Evolutionary conservation across 2,329 filamentous ascomycete species (phyloP), one percentile per base, ranked within the genome.

Genomic region (Aspergillus clavatus): DNA sequence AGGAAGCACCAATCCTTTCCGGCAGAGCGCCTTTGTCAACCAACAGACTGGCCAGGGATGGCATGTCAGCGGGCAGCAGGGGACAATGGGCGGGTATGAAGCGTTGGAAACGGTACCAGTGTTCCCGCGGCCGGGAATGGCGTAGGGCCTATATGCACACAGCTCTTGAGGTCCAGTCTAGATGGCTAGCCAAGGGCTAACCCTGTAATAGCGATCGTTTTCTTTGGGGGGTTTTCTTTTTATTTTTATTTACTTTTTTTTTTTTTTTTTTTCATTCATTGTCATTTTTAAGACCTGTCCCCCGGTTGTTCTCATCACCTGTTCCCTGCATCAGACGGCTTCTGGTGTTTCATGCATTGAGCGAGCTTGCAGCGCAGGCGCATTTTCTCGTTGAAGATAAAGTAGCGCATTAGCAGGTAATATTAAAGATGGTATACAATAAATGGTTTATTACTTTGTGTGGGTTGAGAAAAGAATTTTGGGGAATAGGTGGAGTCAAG

Each of bases 1-100:
- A 0, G 90, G 89, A 7, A 89, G 81, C 59, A 96, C 90, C 2
- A 98, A 98, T 60, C 93, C 93, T 0, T 97, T 97, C 77, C 81
- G 93, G 12, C 89, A 97, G 62, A 88, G 86, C 37, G 82, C 84
- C 3, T 95, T 96, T 65, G 84, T 95, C 42, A 93, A 95, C 61
- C 89, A 95, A 60, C 77, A 83, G 51, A 95, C 89, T 0, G 90
- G 91, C 1, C 78, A 87, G 66, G 88, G 88, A 1, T 97, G 93
- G 89, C 90, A 96, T 65, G 79, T 84, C 52, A 80, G 81, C 49
- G 66, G 65, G 3, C 82, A 84, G 54, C 81, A 87, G 60, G 80
- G 85, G 7, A 91, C 93, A 3, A 86, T 95, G 52, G 89, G 89
- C 3, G 80, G 80, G 2, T 66, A 75, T 54, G 85, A 96, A 61